A percentile compares a stretch with the other conserved stretches of the same genome.
phyloP scores from a whole-genome alignment of 768 basidiomycete species.

The Melanogaster broomeanus region DNA sequence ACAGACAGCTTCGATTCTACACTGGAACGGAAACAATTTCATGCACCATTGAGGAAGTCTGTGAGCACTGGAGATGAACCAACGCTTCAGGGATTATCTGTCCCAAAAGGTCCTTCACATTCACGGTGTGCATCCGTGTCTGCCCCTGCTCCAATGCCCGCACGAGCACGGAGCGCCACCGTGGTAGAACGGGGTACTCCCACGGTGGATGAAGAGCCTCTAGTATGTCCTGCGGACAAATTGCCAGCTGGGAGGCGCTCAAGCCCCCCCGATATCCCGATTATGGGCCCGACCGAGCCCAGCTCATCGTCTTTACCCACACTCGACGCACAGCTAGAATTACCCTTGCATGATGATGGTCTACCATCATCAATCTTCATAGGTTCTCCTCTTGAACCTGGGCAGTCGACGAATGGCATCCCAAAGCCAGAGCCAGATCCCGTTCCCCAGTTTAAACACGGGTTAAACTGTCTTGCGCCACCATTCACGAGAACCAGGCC shows the following conservation, averaged over 20 bases:
- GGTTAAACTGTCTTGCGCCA: slow-evolving; percentile 13
- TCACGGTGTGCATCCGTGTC: slow-evolving; percentile 19
- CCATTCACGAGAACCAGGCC: slow-evolving; percentile 11
- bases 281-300: neutral
- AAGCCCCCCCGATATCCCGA: neutral
- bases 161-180: slow-evolving; percentile 18
- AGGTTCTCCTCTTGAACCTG: slow-evolving; percentile 15
- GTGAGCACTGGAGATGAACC: slow-evolving; percentile 6
- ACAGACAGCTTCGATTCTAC: slow-evolving; percentile 4
- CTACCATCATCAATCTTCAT: slow-evolving; percentile 25
- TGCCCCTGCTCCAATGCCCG: slow-evolving; percentile 10
- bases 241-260: neutral
- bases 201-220: slow-evolving; percentile 1
- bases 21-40: slow-evolving; percentile 2
- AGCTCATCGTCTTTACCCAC: slow-evolving; percentile 5
- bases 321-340: slow-evolving; percentile 12
- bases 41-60: slow-evolving; percentile 10
- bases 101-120: slow-evolving; percentile 20
- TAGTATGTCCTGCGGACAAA: neutral
- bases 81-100: neutral
- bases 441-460: neutral
- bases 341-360: slow-evolving; percentile 8
- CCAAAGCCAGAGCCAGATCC: neutral
- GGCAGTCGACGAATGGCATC: neutral
- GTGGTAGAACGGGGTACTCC: slow-evolving; percentile 6